These are phyloP conservation scores for Penicillium sp. DNA, from an alignment of 2,329 filamentous ascomycete species.

Conservation along the genomic window DNA sequence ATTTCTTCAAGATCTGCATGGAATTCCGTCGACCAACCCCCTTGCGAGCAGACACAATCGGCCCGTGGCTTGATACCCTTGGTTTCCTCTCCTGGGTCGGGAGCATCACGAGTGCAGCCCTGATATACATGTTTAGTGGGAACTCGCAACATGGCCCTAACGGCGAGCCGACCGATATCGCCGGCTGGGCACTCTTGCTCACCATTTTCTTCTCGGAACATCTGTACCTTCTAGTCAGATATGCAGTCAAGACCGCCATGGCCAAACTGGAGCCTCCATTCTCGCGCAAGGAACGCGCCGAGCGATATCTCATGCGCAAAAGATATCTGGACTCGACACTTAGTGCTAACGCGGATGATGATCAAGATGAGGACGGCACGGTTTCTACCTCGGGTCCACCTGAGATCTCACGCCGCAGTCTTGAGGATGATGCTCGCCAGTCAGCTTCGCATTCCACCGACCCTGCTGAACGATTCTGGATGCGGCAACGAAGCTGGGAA, in stretches of 20 bases:
- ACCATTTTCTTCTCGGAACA: slow-evolving; percentile 87
- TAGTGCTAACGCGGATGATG: slow-evolving; percentile 25
- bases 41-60: slow-evolving; percentile 89
- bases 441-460: slow-evolving; percentile 39
- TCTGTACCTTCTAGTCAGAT: slow-evolving; percentile 78
- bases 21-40: slow-evolving; percentile 89
- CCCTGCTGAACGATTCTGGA: slow-evolving; percentile 48
- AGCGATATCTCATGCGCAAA: slow-evolving; percentile 80
- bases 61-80: slow-evolving; percentile 88
- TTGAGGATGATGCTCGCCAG: slow-evolving; percentile 49
- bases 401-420: slow-evolving; percentile 39
- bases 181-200: slow-evolving; percentile 78
- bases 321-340: slow-evolving; percentile 65
- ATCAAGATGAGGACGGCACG: slow-evolving; percentile 19
- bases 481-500: slow-evolving; percentile 48
- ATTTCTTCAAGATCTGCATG: slow-evolving; percentile 93
- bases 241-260: slow-evolving; percentile 73
- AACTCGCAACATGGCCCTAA: slow-evolving; percentile 59
- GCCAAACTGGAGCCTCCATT: slow-evolving; percentile 83
- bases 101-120: slow-evolving; percentile 81
- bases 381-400: slow-evolving; percentile 7
- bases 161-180: slow-evolving; percentile 63
- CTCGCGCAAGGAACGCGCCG: slow-evolving; percentile 79
- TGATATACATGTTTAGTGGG: slow-evolving; percentile 83
- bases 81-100: slow-evolving; percentile 93